Evolutionary conservation across 2,329 filamentous ascomycete species (phyloP), one percentile per base, ranked within the genome.

Genomic region (Pseudogymnoascus sp.): DNA sequence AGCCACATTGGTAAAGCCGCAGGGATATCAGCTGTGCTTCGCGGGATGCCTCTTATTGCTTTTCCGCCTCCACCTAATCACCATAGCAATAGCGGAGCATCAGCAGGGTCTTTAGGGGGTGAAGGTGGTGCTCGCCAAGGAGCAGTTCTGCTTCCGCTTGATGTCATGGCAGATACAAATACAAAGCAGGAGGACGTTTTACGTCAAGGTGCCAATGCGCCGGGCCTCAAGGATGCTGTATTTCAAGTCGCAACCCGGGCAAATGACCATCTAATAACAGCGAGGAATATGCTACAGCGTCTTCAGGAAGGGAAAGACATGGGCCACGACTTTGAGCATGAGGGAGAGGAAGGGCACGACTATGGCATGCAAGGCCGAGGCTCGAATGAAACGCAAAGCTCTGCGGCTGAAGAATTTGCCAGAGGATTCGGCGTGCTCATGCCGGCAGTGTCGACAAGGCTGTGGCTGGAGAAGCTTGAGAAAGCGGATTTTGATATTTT

Each of bases 1-100:
- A 95, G 90, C 62, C 94, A 99, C 74, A 90, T 97, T 64, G 94
- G 94, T 61, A 99, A 99, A 73, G 92, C 94, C 0, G 89, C 86
- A 59, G 94, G 94, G 7, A 97, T 99, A 62, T 82, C 87, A 2
- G 89, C 93, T 1, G 84, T 96, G 0, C 78, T 99, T n/a, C 83
- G 93, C 42, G 93, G 94, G 0, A 80, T 97, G 10, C 92, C 94
- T 0, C 75, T 97, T 2, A 81, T 97, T n/a, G 92, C 92, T 0
- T 91, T 93, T 50, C 88, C 90, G 0, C 80, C 84, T 0, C 81
- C 84, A 2, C 78, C 83, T 18, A 81, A 82, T 33, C 77, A 83
- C 40, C 80, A 84, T 66, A 79, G 78, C 40, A 81, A 81, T 65
- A 80, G 79, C 64, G 71, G 75, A 35, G 73, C 71, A 12, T 71